These are phyloP conservation scores for Daldinia caldariorum DNA, from an alignment of 495 filamentous ascomycete species.

Conservation along the genomic window DNA sequence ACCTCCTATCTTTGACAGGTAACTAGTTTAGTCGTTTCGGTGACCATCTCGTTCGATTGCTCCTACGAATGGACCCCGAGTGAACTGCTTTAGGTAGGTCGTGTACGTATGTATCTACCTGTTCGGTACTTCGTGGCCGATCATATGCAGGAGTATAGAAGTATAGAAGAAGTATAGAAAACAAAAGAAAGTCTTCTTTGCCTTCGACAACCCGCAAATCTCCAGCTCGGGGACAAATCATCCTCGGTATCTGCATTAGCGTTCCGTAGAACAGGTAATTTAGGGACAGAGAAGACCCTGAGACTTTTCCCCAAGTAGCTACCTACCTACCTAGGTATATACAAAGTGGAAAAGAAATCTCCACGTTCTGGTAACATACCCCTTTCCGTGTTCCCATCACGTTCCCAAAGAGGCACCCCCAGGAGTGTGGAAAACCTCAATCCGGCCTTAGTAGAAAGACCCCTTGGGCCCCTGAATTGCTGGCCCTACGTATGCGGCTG, in stretches of 20 bases:
- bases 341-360: not conserved
- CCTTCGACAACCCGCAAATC: not conserved
- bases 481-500: slow-evolving; percentile 1
- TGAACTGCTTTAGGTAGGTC: too few relatives aligned
- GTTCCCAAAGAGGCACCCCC: slow-evolving; percentile 5
- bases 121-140: too few relatives aligned
- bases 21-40: too few relatives aligned
- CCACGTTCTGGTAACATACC: not conserved
- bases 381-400: not conserved
- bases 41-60: too few relatives aligned
- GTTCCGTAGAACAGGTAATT: not conserved
- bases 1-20: not conserved
- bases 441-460: slow-evolving; percentile 1
- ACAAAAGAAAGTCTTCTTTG: not conserved
- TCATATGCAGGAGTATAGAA: too few relatives aligned
- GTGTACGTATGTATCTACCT: too few relatives aligned
- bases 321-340: too few relatives aligned
- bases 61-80: too few relatives aligned
- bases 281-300: not conserved
- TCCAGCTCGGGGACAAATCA: not conserved
- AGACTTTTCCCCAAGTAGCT: slow-evolving; percentile 1
- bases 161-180: too few relatives aligned
- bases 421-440: not conserved
- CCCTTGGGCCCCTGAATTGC: not conserved
- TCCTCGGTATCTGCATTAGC: not conserved